Percentiles rank a stretch among this genome's conserved stretches.
Conservation (phyloP, 345 rosid species). For the Hibiscus trionum region DNA sequence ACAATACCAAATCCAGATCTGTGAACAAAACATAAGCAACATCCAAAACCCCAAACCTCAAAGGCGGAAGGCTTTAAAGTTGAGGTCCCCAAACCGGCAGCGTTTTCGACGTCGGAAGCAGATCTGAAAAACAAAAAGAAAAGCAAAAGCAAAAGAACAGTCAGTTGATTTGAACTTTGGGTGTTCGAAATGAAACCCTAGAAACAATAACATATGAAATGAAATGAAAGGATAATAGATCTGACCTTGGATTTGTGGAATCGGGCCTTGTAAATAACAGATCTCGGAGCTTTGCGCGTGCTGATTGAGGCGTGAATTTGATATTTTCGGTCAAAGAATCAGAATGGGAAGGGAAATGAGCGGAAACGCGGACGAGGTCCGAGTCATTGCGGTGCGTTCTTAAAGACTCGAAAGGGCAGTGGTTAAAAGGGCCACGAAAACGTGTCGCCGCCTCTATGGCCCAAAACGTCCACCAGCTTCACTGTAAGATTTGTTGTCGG, state of each 20-base stretch:
- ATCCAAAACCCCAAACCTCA: too few relatives aligned
- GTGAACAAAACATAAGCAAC: too few relatives aligned
- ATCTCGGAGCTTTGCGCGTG: background rate
- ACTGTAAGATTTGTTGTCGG: background rate
- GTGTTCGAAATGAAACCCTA: background rate
- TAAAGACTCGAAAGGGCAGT: background rate
- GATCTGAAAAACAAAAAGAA: background rate
- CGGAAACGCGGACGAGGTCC: background rate
- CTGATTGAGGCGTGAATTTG: background rate
- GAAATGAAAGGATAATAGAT: background rate
- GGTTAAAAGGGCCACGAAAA: background rate
- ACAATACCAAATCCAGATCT: too few relatives aligned
- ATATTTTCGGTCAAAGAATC: background rate
- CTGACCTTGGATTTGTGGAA: background rate
- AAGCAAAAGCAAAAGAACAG: too few relatives aligned
- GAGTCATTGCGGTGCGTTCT: background rate
- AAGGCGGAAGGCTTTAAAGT: too few relatives aligned
- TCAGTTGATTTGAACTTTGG: background rate
- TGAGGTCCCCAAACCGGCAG: background rate
- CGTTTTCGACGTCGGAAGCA: background rate
- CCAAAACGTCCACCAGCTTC: background rate
- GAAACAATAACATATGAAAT: background rate
- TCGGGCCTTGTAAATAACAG: background rate
- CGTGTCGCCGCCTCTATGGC: background rate
- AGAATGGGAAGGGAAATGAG: background rate